Evolutionary conservation across 805 yeast species (phyloP).

Genomic region (Kuraishia floccosa): DNA sequence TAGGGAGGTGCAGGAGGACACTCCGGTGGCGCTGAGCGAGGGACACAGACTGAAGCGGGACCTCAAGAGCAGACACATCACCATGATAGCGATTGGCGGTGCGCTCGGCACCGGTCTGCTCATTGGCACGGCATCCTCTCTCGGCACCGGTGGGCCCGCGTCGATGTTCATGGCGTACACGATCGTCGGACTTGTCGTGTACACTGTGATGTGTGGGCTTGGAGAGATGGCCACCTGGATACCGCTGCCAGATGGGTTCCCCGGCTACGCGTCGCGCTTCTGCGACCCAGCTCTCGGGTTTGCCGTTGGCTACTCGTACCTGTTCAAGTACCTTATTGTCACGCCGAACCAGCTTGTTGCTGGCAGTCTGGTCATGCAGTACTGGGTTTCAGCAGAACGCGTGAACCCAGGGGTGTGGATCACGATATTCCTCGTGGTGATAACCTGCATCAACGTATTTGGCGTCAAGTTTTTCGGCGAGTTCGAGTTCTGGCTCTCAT

Average conservation of each 20-base stretch:
- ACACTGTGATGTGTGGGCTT: constrained; percentile 45
- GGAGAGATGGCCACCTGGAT: constrained; percentile 48
- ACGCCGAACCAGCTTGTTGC: constrained; percentile 51
- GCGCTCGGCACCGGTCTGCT: constrained; percentile 74
- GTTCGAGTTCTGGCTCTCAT: constrained; percentile 45
- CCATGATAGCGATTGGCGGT: constrained; percentile 70
- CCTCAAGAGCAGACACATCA: constrained; percentile 37
- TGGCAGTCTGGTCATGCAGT: constrained; percentile 40
- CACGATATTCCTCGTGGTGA: constrained; percentile 28
- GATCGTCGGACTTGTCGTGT: constrained; percentile 61
- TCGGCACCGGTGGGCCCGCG: constrained; percentile 63
- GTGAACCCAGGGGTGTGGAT: constrained; percentile 47
- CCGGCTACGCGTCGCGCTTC: constrained; percentile 41
- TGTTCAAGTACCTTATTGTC: constrained; percentile 38
- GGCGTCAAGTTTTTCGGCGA: constrained; percentile 41
- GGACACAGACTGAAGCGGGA: constrained; percentile 34
- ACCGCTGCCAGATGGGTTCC: constrained; percentile 44
- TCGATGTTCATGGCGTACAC: constrained; percentile 52
- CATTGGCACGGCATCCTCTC: constrained; percentile 66
- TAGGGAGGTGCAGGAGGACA: constrained; percentile 31
- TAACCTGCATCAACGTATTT: constrained; percentile 27
- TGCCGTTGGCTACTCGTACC: constrained; percentile 44
- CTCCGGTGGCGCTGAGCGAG: constrained; percentile 26
- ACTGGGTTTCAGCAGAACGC: constrained; percentile 33
- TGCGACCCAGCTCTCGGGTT: constrained; percentile 44